These are phyloP conservation scores for Begonia masoniana DNA, from an alignment of 306 rosid species.

Conservation along the genomic window DNA sequence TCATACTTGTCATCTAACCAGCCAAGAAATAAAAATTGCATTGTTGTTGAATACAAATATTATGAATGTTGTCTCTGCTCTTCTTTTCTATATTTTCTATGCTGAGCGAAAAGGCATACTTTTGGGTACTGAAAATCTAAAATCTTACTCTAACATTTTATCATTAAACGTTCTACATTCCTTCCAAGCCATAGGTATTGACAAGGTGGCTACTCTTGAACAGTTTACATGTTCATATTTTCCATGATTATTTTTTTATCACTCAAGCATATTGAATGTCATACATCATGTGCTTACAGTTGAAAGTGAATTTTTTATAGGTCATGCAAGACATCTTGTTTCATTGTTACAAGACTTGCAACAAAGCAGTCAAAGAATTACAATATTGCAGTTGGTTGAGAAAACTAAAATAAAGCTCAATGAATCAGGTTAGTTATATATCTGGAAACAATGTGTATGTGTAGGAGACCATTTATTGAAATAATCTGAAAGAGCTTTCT, in stretches of 20 bases:
- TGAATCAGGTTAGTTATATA: conserved; percentile 45
- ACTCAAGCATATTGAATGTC: background rate
- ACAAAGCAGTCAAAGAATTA: conserved; percentile 60
- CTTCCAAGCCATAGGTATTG: background rate
- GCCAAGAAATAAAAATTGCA: too few species aligned
- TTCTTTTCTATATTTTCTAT: too few species aligned
- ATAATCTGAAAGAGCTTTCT: too few species aligned
- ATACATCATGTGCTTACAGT: background rate
- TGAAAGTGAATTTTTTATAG: conserved; percentile 28
- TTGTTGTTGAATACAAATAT: too few species aligned
- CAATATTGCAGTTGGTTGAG: conserved; percentile 78
- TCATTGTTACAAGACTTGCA: conserved; percentile 67
- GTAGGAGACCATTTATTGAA: too few species aligned
- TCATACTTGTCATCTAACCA: too few species aligned
- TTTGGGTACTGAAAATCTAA: too few species aligned
- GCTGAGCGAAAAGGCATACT: too few species aligned
- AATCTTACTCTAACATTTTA: background rate
- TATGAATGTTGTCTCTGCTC: too few species aligned
- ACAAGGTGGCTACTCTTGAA: background rate
- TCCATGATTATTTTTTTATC: background rate
- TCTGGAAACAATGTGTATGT: background rate
- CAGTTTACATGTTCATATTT: background rate
- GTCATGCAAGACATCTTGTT: conserved; percentile 58
- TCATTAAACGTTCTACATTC: background rate
- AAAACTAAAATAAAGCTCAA: conserved; percentile 66